Evolutionary conservation across 768 basidiomycete species (phyloP), one percentile per base, ranked within the genome.

Genomic region (Rhizopogon vinicolor): DNA sequence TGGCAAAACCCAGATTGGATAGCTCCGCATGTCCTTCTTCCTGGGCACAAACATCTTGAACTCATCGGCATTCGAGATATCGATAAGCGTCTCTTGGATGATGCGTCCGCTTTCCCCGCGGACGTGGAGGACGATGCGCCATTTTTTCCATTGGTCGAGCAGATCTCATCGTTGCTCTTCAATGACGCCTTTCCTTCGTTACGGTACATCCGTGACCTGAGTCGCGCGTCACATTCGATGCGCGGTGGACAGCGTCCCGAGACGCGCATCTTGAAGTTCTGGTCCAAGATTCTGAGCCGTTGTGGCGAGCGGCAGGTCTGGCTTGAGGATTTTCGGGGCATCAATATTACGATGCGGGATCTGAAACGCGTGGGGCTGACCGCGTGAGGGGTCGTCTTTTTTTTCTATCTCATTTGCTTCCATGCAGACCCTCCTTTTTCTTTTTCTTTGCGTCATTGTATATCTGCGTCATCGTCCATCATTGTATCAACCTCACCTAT

Each of bases 1-100:
- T 89, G 88, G 88, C 78, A 83, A 60, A 77, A 74, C 51, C 88
- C 88, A 0, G 87, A 90, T 63, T 89, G 87, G 88, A 89, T 89
- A 62, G 85, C 88, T 13, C 86, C 88, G 3, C 88, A 90, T 53
- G 75, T 87, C 41, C 72, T 90, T 6, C 75, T 90, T 19, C 85
- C 87, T 16, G 66, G 81, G 1, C 88, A 90, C 63, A 78, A 81
- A 0, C 73, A 72, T 7, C 66, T 90, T 10, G 70, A 82, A 65
- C 75, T 89, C 52, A 89, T 89, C 54, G 88, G 85, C 8, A 83
- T 90, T 55, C 77, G 86, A 18, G 86, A 86, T 60, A 82, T 89
- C 63, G 84, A 87, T 67, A 77, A 79, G 57, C 77, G 87, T 54
- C 68, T 89, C 22, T 60, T 74, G 13, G 80, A 80, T 16, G 82